Evolutionary conservation across 1,284 basidiomycete genomes (phyloP).

Genomic region (Xerocomus amazonicus): DNA sequence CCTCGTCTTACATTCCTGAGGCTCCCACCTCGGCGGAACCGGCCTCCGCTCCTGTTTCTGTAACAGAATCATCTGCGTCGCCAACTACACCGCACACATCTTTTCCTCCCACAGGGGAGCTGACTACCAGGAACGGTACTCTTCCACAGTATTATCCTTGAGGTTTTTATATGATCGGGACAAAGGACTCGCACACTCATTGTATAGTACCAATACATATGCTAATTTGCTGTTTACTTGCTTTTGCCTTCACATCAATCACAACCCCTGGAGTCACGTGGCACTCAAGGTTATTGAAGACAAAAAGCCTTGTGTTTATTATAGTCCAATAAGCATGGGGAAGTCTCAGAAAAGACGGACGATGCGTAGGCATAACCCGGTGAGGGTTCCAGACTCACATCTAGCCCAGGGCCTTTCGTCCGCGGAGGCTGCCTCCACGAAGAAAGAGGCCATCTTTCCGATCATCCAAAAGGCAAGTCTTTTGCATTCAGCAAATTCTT

Average conservation of each 20-base stretch:
- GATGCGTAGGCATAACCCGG: constrained; percentile 83
- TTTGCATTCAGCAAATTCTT: constrained; percentile 1
- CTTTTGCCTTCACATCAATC: too few relatives aligned
- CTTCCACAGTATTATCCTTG: constrained; percentile 32
- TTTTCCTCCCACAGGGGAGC: not conserved
- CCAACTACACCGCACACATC: constrained; percentile 1
- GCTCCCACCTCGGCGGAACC: not conserved
- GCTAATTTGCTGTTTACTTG: constrained; percentile 21
- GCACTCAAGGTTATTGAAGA: not conserved
- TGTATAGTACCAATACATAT: constrained; percentile 24
- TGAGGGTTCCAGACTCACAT: constrained; percentile 89
- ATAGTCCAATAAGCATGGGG: constrained; percentile 54
- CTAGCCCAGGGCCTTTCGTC: constrained; percentile 73
- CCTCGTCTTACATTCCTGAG: constrained; percentile 6
- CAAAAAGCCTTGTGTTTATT: not conserved
- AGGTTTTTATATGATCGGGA: constrained; percentile 7
- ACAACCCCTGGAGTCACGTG: constrained; percentile 15
- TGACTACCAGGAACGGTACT: constrained; percentile 13
- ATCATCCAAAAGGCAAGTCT: constrained; percentile 77
- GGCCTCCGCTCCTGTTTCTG: not conserved
- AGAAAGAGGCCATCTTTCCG: constrained; percentile 75
- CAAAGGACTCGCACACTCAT: constrained; percentile 9
- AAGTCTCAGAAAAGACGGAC: constrained; percentile 83
- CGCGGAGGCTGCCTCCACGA: constrained; percentile 66
- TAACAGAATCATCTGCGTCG: not conserved